A percentile compares a stretch with the other conserved stretches of the same genome.
Evolutionary conservation across 2,329 filamentous ascomycete species (phyloP).

Genomic region (Aureobasidium sp.): DNA sequence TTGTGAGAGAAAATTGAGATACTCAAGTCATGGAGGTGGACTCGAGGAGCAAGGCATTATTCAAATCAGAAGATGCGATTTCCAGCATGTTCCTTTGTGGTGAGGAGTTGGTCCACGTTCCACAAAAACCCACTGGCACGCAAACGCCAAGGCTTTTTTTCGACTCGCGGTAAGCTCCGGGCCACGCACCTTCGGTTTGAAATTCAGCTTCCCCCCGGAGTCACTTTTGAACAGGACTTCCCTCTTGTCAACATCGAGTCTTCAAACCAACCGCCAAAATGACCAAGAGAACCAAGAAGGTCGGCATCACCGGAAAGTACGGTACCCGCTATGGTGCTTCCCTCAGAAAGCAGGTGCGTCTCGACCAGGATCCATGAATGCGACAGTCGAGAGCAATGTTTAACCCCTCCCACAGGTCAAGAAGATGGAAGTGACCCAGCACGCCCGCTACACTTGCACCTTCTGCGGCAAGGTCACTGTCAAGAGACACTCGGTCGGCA

Average conservation of each 20-base stretch:
- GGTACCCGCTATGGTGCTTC: slow-evolving; percentile 64
- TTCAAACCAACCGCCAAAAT: slow-evolving; percentile 51
- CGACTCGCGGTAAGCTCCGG: neutral
- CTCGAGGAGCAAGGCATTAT: neutral
- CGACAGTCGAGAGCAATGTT: slow-evolving; percentile 5
- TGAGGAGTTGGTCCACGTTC: neutral
- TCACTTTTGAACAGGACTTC: neutral
- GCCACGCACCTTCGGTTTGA: neutral
- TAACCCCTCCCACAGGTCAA: slow-evolving; percentile 51
- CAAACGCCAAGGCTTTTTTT: neutral
- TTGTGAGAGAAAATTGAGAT: neutral
- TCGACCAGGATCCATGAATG: slow-evolving; percentile 6
- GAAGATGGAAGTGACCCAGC: slow-evolving; percentile 99
- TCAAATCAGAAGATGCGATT: neutral
- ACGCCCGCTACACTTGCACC: slow-evolving; percentile 94
- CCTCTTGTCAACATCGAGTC: slow-evolving; percentile 9
- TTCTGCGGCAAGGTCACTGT: slow-evolving; percentile 93
- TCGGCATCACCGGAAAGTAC: slow-evolving; percentile 98
- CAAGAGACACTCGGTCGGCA: slow-evolving; percentile 75
- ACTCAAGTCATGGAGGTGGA: neutral
- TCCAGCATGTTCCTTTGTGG: neutral
- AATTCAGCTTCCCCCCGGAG: too few species aligned
- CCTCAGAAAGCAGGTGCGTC: slow-evolving; percentile 72
- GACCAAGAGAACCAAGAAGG: slow-evolving; percentile 63
- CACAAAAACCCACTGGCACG: neutral